Conservation (phyloP, 805 yeast genomes). For the Danielozyma ontarioensis region DNA sequence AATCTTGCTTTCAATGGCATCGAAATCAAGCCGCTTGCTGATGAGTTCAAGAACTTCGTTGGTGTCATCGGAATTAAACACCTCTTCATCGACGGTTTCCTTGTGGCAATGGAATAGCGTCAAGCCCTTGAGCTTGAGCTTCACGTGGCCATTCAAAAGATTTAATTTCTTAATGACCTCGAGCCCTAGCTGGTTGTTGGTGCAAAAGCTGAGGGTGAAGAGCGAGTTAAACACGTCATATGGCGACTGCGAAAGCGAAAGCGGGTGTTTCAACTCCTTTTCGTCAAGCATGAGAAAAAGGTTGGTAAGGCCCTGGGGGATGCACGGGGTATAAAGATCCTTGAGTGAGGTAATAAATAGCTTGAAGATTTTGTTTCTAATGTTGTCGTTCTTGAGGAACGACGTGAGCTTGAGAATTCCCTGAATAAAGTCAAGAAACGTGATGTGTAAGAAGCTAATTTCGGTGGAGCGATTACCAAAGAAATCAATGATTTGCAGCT, state of each 20-base stretch:
- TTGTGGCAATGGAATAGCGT: slow-evolving; percentile 30
- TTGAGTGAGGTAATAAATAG: slow-evolving; percentile 19
- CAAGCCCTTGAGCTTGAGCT: slow-evolving; percentile 22
- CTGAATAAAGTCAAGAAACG: slow-evolving; percentile 21
- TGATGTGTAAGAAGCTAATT: slow-evolving; percentile 25
- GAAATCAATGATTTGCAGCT: slow-evolving; percentile 12
- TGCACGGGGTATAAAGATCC: slow-evolving; percentile 19
- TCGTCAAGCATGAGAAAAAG: slow-evolving; percentile 29
- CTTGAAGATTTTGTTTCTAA: slow-evolving; percentile 24
- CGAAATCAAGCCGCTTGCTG: slow-evolving; percentile 17
- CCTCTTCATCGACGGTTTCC: slow-evolving; percentile 12
- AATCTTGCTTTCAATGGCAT: slow-evolving; percentile 16
- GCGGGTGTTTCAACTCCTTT: slow-evolving; percentile 13
- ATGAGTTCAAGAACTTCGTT: slow-evolving; percentile 5
- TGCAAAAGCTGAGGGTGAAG: slow-evolving; percentile 25
- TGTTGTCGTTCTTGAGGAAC: slow-evolving; percentile 17
- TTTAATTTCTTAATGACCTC: slow-evolving; percentile 18
- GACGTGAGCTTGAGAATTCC: slow-evolving; percentile 20
- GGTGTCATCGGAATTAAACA: neutral
- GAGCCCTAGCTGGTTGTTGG: slow-evolving; percentile 27
- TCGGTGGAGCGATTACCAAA: slow-evolving; percentile 2
- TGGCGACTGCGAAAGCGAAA: slow-evolving; percentile 17
- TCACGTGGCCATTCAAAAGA: slow-evolving; percentile 14
- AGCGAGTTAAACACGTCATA: slow-evolving; percentile 18
- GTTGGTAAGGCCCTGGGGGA: slow-evolving; percentile 25